These are phyloP conservation scores for Syzygium malaccense DNA, from an alignment of 441 rosid genomes.

Conservation along the genomic window DNA sequence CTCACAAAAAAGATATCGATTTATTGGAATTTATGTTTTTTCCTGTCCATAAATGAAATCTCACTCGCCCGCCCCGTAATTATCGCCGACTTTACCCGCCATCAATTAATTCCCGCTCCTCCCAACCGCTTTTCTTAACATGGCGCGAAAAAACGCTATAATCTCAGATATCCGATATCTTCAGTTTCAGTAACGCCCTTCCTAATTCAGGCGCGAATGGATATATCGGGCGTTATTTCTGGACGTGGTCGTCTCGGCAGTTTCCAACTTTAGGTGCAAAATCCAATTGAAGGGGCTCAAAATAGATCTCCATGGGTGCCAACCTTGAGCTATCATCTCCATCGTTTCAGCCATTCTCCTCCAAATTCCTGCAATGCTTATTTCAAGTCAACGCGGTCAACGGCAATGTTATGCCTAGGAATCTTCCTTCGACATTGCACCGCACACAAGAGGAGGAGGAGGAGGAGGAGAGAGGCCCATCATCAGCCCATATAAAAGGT, in stretches of 20 bases:
- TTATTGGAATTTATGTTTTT: not conserved
- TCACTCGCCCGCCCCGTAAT: not conserved
- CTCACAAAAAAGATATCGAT: not conserved
- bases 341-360: not conserved
- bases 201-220: not conserved
- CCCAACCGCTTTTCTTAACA: not conserved
- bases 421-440: not conserved
- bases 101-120: not conserved
- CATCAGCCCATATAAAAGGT: not conserved
- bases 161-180: fast-evolving
- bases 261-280: not conserved
- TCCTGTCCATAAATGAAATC: not conserved
- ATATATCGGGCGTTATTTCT: fast-evolving
- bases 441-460: not conserved
- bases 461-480: not conserved
- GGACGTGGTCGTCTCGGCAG: not conserved
- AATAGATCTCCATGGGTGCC: not conserved
- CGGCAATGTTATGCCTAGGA: not conserved
- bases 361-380: not conserved
- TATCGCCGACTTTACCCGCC: not conserved
- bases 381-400: not conserved
- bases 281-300: not conserved
- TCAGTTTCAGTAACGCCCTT: fast-evolving
- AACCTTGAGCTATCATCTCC: not conserved
- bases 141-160: not conserved